phyloP scores from a whole-genome alignment of 2,329 filamentous ascomycete genomes.

The Neopestalotiopsis clavispora region DNA sequence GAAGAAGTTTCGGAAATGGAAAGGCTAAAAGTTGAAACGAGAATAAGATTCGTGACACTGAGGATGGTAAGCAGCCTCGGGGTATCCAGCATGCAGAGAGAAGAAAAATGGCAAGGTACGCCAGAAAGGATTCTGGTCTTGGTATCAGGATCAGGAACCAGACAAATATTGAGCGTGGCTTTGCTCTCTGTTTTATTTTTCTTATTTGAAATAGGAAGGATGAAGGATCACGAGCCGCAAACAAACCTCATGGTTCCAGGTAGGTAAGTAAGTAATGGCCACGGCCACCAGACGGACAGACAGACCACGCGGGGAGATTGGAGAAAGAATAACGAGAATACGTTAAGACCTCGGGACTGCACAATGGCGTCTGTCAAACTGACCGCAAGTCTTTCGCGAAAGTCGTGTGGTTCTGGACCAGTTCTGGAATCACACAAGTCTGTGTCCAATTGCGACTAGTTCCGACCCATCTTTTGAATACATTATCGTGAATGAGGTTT shows the following conservation, averaged over 20 bases:
- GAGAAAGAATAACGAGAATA: not conserved
- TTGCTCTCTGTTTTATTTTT: not conserved
- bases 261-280: not conserved
- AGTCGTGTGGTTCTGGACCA: not conserved
- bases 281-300: not conserved
- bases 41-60: not conserved
- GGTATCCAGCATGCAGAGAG: not conserved
- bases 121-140: not conserved
- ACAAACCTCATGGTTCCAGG: not conserved
- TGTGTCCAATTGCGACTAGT: not conserved
- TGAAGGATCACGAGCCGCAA: constrained; percentile 12
- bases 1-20: not conserved
- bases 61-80: not conserved
- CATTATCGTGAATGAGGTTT: not conserved
- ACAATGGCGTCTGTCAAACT: not conserved
- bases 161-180: not conserved
- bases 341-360: not conserved
- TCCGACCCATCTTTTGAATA: not conserved
- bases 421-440: not conserved
- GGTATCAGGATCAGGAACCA: not conserved
- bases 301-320: not conserved
- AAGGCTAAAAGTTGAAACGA: not conserved
- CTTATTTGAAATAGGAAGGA: not conserved
- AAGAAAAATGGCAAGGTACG: not conserved
- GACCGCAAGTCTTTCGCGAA: constrained; percentile 4